Conservation (phyloP, 2,329 filamentous ascomycete genomes). For the Madurella fahalii region DNA sequence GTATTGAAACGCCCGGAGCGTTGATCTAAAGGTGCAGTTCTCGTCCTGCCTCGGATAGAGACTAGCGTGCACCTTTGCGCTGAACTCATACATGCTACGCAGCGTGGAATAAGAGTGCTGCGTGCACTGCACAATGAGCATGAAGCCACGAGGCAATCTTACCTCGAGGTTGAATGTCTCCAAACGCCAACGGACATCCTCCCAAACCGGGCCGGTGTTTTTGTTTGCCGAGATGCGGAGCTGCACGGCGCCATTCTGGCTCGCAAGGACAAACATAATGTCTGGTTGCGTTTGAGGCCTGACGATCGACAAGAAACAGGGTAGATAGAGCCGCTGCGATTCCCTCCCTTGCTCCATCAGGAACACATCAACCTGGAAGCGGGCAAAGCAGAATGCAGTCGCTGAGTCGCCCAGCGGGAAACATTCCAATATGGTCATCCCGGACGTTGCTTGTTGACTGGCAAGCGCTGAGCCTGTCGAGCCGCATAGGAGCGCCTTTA, state of each 20-base stretch:
- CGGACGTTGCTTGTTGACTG: slow-evolving; percentile 43
- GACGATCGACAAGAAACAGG: slow-evolving; percentile 71
- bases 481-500: slow-evolving; percentile 65
- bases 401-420: slow-evolving; percentile 74
- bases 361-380: slow-evolving; percentile 69
- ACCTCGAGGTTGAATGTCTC: slow-evolving; percentile 63
- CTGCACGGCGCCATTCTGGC: slow-evolving; percentile 74
- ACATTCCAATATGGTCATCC: slow-evolving; percentile 57
- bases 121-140: slow-evolving; percentile 64
- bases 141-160: slow-evolving; percentile 70
- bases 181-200: slow-evolving; percentile 75
- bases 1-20: slow-evolving; percentile 73
- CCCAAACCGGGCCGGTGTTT: slow-evolving; percentile 69
- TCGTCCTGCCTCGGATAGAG: slow-evolving; percentile 69
- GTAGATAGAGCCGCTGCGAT: slow-evolving; percentile 63
- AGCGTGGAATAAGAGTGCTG: slow-evolving; percentile 75
- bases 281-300: slow-evolving; percentile 65
- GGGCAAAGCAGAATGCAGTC: slow-evolving; percentile 72
- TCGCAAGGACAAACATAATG: slow-evolving; percentile 70
- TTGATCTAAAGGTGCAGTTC: slow-evolving; percentile 62
- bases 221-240: slow-evolving; percentile 67
- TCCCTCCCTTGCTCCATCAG: slow-evolving; percentile 70
- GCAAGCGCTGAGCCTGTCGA: slow-evolving; percentile 48
- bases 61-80: slow-evolving; percentile 67
- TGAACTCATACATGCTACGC: slow-evolving; percentile 83